Conservation (phyloP, 257 asterid genomes). For the Penstemon barbatus region DNA sequence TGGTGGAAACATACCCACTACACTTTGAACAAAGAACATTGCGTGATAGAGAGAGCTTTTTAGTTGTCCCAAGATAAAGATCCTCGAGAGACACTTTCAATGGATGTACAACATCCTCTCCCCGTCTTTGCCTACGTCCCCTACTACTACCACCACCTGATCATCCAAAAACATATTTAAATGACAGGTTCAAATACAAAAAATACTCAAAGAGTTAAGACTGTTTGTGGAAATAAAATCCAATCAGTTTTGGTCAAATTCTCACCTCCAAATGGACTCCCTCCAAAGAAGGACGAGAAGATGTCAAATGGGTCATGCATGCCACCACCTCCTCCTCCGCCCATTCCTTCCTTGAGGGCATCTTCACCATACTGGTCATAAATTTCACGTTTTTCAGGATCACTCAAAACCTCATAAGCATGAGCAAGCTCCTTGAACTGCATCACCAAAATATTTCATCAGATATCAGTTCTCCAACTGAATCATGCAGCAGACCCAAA, state of each 20-base stretch:
- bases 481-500: not conserved
- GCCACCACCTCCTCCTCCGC: constrained; percentile 45
- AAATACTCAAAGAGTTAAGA: not conserved
- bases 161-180: constrained; percentile 7
- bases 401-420: constrained; percentile 72
- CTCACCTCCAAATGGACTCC: constrained; percentile 60
- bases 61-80: constrained; percentile 51
- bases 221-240: not conserved
- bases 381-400: constrained; percentile 71
- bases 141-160: constrained; percentile 65
- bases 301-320: constrained; percentile 74
- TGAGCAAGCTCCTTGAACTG: constrained; percentile 85
- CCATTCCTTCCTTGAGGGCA: constrained; percentile 82
- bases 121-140: constrained; percentile 70
- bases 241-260: not conserved
- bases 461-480: not conserved
- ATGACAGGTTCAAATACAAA: not conserved
- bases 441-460: not conserved
- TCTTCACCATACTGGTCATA: constrained; percentile 79
- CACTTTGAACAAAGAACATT: constrained; percentile 67
- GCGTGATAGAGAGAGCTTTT: constrained; percentile 66
- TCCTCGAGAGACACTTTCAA: constrained; percentile 71
- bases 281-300: constrained; percentile 64
- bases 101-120: constrained; percentile 71
- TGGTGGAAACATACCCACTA: constrained; percentile 47